A percentile compares a stretch with the other conserved stretches of the same genome.
These are phyloP conservation scores for Conticribra guillardii DNA, from an alignment of 108 stramenopile genomes.

Conservation along the genomic window DNA sequence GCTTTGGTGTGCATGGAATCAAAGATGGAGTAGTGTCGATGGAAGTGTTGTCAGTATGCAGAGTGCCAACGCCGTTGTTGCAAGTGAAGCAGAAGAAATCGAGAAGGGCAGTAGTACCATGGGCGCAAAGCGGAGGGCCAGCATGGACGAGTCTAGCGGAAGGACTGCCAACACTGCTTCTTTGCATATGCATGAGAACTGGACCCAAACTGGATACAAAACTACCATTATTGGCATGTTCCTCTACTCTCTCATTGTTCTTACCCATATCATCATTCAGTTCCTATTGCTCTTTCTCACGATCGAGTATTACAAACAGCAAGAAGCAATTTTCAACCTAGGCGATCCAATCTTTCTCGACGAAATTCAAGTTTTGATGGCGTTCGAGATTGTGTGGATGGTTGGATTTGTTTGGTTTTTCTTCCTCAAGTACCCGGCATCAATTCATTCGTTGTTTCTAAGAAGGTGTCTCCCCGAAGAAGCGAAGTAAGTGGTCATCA, in stretches of 20 bases:
- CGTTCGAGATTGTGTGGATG: slow-evolving; percentile 60
- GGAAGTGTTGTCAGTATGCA: slow-evolving; percentile 31
- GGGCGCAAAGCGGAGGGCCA: too few species aligned
- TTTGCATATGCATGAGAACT: not conserved
- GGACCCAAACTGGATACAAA: slow-evolving; percentile 67
- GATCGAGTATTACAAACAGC: slow-evolving; percentile 52
- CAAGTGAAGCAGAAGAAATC: not conserved
- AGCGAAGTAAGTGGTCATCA: slow-evolving; percentile 62
- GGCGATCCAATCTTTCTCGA: slow-evolving; percentile 39
- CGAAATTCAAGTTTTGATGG: slow-evolving; percentile 62
- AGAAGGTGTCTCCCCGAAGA: slow-evolving; percentile 47
- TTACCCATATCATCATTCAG: slow-evolving; percentile 37
- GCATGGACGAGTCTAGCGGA: not conserved
- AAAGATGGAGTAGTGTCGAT: slow-evolving; percentile 44
- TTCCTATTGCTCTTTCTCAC: slow-evolving; percentile 41
- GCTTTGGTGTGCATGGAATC: slow-evolving; percentile 61
- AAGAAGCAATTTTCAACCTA: slow-evolving; percentile 34
- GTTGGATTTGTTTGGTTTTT: slow-evolving; percentile 56
- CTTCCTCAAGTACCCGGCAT: slow-evolving; percentile 49
- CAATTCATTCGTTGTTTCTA: slow-evolving; percentile 49
- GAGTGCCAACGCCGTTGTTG: not conserved
- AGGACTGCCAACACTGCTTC: not conserved
- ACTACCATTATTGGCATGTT: slow-evolving; percentile 44
- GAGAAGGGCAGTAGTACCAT: too few species aligned
- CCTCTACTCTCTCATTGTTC: slow-evolving; percentile 48